phyloP scores from a whole-genome alignment of 345 rosid species.

The Eucalyptus cloeziana region DNA sequence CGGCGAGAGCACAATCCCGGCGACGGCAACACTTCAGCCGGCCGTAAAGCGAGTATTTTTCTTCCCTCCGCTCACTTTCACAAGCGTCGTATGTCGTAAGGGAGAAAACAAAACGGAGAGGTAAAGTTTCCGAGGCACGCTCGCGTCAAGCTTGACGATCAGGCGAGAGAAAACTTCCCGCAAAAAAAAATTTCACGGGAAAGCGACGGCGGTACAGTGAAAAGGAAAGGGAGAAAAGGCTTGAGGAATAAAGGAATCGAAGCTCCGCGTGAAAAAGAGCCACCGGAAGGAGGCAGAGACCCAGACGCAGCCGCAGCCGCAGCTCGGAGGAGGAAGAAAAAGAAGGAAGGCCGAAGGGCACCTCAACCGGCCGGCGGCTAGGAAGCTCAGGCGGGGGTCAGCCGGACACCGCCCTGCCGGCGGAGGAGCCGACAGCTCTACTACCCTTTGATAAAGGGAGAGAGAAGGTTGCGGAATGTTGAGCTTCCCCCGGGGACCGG shows the following conservation, averaged over 20 bases:
- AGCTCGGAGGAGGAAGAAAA: background rate
- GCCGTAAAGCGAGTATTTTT: background rate
- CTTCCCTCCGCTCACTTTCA: background rate
- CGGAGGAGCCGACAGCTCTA: background rate
- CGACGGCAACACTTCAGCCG: background rate
- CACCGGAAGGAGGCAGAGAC: background rate
- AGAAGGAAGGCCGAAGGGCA: no score
- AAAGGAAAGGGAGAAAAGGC: background rate
- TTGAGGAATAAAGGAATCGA: background rate
- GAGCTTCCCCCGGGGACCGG: constrained; percentile 4
- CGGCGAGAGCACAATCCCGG: background rate
- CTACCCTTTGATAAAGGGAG: background rate
- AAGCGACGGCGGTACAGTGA: background rate
- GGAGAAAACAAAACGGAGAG: background rate
- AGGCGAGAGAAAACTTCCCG: background rate
- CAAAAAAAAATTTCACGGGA: background rate
- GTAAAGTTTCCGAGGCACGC: background rate
- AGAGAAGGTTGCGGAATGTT: background rate
- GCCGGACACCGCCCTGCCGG: background rate
- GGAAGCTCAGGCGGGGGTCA: background rate
- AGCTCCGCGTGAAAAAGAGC: background rate
- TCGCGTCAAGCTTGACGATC: background rate
- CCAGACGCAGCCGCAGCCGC: background rate
- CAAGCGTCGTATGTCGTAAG: background rate
- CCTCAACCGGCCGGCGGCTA: background rate